Percentiles rank a stretch among this genome's conserved stretches.
phyloP scores from a whole-genome alignment of 805 yeast genomes.

The Candida insectalens region DNA sequence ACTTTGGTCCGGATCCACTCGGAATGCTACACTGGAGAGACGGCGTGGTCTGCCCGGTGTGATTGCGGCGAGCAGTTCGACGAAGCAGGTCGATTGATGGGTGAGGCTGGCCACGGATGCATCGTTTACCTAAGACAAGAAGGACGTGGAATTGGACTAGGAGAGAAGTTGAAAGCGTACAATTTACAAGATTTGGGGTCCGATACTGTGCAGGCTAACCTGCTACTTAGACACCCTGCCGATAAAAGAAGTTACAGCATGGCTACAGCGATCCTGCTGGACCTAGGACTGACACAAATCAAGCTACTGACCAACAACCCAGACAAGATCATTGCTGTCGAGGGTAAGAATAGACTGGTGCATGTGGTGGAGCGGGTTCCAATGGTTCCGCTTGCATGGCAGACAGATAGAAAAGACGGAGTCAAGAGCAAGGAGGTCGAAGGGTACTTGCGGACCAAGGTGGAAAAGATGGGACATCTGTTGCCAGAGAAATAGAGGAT shows the following conservation, averaged over 20 bases:
- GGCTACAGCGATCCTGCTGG: slow-evolving; percentile 87
- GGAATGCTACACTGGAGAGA: slow-evolving; percentile 98
- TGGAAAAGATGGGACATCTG: slow-evolving; percentile 95
- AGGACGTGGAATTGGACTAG: slow-evolving; percentile 98
- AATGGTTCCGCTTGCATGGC: slow-evolving; percentile 96
- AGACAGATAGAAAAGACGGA: slow-evolving; percentile 44
- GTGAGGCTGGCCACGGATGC: slow-evolving; percentile 79
- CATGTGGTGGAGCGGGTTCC: slow-evolving; percentile 85
- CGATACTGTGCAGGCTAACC: slow-evolving; percentile 94
- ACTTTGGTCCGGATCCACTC: slow-evolving; percentile 85
- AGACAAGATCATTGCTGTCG: slow-evolving; percentile 90
- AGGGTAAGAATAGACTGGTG: slow-evolving; percentile 68
- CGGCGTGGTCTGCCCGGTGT: slow-evolving; percentile 98
- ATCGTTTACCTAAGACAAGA: slow-evolving; percentile 95
- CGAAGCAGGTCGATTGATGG: slow-evolving; percentile 94
- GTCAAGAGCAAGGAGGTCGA: slow-evolving; percentile 81
- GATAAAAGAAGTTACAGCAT: slow-evolving; percentile 91
- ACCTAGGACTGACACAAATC: slow-evolving; percentile 64
- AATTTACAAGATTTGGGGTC: slow-evolving; percentile 97
- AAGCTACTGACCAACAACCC: slow-evolving; percentile 89
- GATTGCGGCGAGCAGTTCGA: slow-evolving; percentile 99
- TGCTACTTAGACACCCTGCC: slow-evolving; percentile 90
- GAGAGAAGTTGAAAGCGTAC: slow-evolving; percentile 94
- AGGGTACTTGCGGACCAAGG: slow-evolving; percentile 87
- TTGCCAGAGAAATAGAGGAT: too few relatives aligned